phyloP scores from a whole-genome alignment of 1,139 yeast species.

The Pichia inconspicua region DNA sequence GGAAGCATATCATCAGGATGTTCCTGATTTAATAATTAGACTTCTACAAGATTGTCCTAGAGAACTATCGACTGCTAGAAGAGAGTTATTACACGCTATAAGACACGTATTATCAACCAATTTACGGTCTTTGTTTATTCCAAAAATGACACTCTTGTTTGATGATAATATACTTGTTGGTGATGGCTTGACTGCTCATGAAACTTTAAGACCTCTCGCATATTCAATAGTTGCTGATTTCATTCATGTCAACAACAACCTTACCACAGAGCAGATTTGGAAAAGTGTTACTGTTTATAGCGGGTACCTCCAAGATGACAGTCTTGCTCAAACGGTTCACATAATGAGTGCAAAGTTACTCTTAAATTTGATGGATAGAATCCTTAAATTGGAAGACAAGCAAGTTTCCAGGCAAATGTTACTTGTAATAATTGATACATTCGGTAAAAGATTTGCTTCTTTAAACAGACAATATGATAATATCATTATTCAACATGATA shows the following conservation, averaged over 20 bases:
- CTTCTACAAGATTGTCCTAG: constrained; percentile 93
- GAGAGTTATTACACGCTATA: constrained; percentile 89
- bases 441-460: constrained; percentile 73
- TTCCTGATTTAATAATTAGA: constrained; percentile 83
- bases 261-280: constrained; percentile 80
- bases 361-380: constrained; percentile 80
- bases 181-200: constrained; percentile 85
- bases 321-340: constrained; percentile 85
- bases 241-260: constrained; percentile 82
- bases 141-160: constrained; percentile 76
- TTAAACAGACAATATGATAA: constrained; percentile 65
- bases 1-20: constrained; percentile 55
- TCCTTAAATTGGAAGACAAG: constrained; percentile 74
- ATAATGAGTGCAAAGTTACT: constrained; percentile 93
- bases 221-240: constrained; percentile 95
- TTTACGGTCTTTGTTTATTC: constrained; percentile 71
- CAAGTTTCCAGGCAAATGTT: constrained; percentile 79
- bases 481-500: constrained; percentile 56
- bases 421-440: constrained; percentile 78
- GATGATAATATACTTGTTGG: constrained; percentile 87
- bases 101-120: constrained; percentile 90
- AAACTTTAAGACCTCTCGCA: constrained; percentile 82
- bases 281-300: constrained; percentile 82
- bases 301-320: constrained; percentile 68
- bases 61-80: constrained; percentile 87